Conservation (phyloP, 1,284 basidiomycete species). For the Stygiomarasmius scandens region DNA sequence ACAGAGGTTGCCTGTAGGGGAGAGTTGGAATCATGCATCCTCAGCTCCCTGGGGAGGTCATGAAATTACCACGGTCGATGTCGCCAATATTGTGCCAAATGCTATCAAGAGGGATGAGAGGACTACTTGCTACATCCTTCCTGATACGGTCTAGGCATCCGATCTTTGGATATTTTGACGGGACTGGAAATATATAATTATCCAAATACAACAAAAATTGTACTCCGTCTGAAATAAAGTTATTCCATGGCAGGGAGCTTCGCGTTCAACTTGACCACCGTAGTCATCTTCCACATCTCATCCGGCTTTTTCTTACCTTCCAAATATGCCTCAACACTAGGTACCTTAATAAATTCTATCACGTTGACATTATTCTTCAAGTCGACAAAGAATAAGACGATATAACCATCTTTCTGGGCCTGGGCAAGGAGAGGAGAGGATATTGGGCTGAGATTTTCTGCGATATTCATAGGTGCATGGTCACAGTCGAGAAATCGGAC, state of each 20-base stretch:
- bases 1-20: too few species aligned
- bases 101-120: too few species aligned
- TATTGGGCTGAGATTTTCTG: neutral
- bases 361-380: slow-evolving; percentile 8
- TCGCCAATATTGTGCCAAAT: too few species aligned
- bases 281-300: slow-evolving; percentile 13
- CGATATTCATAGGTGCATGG: slow-evolving; percentile 1
- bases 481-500: slow-evolving; percentile 11
- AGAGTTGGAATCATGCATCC: too few species aligned
- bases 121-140: too few species aligned
- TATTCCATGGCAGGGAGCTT: slow-evolving; percentile 4
- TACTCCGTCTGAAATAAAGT: too few species aligned
- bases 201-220: too few species aligned
- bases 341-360: slow-evolving; percentile 13
- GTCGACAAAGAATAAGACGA: slow-evolving; percentile 15
- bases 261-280: slow-evolving; percentile 12
- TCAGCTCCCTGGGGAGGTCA: too few species aligned
- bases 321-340: slow-evolving; percentile 10
- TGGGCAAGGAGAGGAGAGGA: neutral
- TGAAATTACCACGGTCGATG: too few species aligned
- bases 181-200: too few species aligned
- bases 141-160: too few species aligned
- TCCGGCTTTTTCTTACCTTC: neutral
- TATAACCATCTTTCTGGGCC: slow-evolving; percentile 1
- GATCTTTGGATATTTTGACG: too few species aligned